Base-by-base conservation (phyloP, 2,329 filamentous ascomycete genomes). In the Aureobasidium sp. region DNA sequence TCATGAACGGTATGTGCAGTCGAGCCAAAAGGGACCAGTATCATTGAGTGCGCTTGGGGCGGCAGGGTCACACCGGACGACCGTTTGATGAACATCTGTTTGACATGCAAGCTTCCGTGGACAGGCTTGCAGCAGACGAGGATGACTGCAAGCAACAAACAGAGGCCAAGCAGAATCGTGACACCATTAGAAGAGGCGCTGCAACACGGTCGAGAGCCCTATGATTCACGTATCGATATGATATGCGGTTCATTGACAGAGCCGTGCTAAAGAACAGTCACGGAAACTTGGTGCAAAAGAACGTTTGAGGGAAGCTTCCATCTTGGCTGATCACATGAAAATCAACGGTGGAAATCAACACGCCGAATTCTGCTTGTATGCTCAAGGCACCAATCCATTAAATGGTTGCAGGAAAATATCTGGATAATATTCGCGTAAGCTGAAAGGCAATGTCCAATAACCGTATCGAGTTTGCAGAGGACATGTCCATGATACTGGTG, bases 321-420 rank as follows among this genome's bases (percentile, higher is more conserved):
- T 56, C 12, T 39, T 48, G 42, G 11, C n/a, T 31, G 55, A 58
- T 58, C 55, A 58, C 55, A 58, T 58, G 55, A 44, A 58, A 37
- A 27, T 22, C 55, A 58, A 58, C 42, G 42, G 31, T 15, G 31
- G 29, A 39, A 39, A 48, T 48, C 55, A 58, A 58, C 55, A 58
- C 17, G n/a, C 34, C 12, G 31, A 57, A 34, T 31, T 34, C 42
- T 36, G 47, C 29, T 12, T n/a, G 29, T 36, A 48, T 27, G 45
- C 15, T 11, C 5, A 48, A 11, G 25, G 7, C n/a, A 8, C 17
- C 25, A 29, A 48, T 48, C n/a, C 9, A 25, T 3, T 5, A 6
- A 17, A 29, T 1, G 8, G 4, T 31, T 3, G 45, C 29, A 11
- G 6, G 45, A 48, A 3, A 29, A n/a, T 11, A 15, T n/a, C 27